Evolutionary conservation across 352 stramenopile species (phyloP).

Genomic region (Phytophthora boehmeriae): DNA sequence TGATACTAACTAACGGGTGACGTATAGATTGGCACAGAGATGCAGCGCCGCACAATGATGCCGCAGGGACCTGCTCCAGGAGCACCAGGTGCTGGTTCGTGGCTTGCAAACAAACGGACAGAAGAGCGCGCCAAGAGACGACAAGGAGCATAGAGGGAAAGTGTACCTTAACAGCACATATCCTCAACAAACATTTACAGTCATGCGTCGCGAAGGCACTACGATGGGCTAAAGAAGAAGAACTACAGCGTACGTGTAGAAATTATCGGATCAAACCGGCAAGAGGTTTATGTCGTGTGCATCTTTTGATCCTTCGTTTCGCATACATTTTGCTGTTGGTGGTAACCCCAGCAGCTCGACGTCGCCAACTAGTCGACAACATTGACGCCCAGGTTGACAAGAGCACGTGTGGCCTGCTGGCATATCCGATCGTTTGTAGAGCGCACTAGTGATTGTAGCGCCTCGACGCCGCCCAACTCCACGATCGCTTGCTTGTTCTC

Average conservation of each 20-base stretch:
- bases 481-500: conserved; percentile 92
- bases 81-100: conserved; percentile 57
- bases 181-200: background rate
- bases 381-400: conserved; percentile 90
- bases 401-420: conserved; percentile 85
- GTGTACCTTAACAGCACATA: background rate
- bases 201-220: background rate
- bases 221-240: conserved; percentile 1
- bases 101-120: conserved; percentile 84
- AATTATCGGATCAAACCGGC: conserved; percentile 15
- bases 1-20: background rate
- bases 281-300: conserved; percentile 32
- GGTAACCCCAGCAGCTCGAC: background rate
- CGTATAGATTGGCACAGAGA: conserved; percentile 85
- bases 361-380: conserved; percentile 59
- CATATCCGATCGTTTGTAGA: conserved; percentile 89
- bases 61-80: conserved; percentile 61
- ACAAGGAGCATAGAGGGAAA: conserved; percentile 50
- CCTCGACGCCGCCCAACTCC: conserved; percentile 79
- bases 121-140: conserved; percentile 85
- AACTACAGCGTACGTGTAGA: conserved; percentile 18
- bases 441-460: conserved; percentile 77
- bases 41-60: conserved; percentile 90
- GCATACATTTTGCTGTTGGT: conserved; percentile 4
- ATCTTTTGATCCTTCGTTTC: conserved; percentile 1